Percentiles rank a stretch among this genome's conserved stretches.
Evolutionary conservation across 2,329 filamentous ascomycete species (phyloP).

Genomic region (Trichoderma pleuroti): DNA sequence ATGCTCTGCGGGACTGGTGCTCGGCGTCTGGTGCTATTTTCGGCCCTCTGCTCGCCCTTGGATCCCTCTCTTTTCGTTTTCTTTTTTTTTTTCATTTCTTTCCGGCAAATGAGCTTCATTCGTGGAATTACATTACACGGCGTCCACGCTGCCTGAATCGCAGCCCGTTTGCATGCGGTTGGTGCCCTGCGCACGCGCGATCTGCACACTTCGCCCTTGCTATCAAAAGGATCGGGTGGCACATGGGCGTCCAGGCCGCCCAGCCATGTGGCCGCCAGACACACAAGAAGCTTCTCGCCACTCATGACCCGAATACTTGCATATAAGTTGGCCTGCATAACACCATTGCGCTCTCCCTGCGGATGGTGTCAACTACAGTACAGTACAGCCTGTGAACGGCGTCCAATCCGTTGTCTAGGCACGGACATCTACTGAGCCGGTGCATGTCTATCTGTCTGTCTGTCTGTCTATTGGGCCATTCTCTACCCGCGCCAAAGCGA

Average conservation of each 20-base stretch:
- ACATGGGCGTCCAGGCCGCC: slow-evolving; percentile 13
- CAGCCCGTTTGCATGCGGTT: neutral
- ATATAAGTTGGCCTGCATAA: neutral
- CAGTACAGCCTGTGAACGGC: neutral
- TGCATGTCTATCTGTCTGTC: neutral
- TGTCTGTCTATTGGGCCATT: neutral
- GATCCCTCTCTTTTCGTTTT: neutral
- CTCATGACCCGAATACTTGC: slow-evolving; percentile 14
- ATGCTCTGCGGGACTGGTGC: slow-evolving; percentile 2
- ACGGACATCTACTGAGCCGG: neutral
- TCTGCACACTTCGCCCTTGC: neutral
- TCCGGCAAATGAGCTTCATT: neutral
- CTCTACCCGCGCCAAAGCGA: neutral
- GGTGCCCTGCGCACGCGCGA: slow-evolving; percentile 8
- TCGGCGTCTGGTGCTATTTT: neutral
- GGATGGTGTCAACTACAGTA: neutral
- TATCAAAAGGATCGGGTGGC: slow-evolving; percentile 14
- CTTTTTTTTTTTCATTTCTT: neutral
- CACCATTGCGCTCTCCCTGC: slow-evolving; percentile 6
- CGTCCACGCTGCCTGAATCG: neutral
- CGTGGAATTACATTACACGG: neutral
- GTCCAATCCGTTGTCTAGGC: neutral
- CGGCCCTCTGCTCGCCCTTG: neutral
- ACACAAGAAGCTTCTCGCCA: slow-evolving; percentile 8
- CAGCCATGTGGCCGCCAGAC: slow-evolving; percentile 10